These are phyloP conservation scores for Plantago ovata DNA, from an alignment of 257 asterid genomes.

Conservation along the genomic window DNA sequence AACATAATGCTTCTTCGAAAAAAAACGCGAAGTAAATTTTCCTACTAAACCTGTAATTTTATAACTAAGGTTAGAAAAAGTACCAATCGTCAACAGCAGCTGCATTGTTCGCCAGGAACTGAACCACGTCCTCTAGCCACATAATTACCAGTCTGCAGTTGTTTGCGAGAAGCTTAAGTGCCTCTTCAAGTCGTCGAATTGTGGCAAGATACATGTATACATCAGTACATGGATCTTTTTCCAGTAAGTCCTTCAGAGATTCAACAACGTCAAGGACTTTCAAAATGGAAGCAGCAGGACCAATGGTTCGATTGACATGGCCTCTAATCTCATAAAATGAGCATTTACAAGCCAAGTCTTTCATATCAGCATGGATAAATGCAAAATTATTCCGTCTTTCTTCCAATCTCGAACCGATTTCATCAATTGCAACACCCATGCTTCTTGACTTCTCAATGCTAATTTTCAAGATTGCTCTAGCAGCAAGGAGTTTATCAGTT, in stretches of 20 bases:
- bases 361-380: conserved; percentile 24
- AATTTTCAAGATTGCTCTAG: conserved; percentile 47
- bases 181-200: conserved; percentile 52
- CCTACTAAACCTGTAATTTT: not conserved
- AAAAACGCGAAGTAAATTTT: not conserved
- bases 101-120: conserved; percentile 26
- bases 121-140: conserved; percentile 68
- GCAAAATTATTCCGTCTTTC: conserved; percentile 28
- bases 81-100: conserved; percentile 34
- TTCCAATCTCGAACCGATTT: conserved; percentile 39
- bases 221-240: conserved; percentile 27
- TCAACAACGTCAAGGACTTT: conserved; percentile 49
- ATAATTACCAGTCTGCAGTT: conserved; percentile 52
- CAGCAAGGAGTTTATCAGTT: conserved; percentile 37
- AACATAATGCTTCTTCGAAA: not conserved
- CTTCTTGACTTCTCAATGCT: conserved; percentile 58
- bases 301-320: conserved; percentile 46
- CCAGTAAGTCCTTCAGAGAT: conserved; percentile 42
- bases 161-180: conserved; percentile 57
- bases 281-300: conserved; percentile 55
- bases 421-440: conserved; percentile 31
- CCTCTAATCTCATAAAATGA: conserved; percentile 41
- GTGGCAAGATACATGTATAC: conserved; percentile 28
- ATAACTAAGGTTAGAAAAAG: not conserved
- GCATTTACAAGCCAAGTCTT: conserved; percentile 39